Base-by-base conservation (phyloP, 495 filamentous ascomycete genomes). In the Rhypophila decipiens region DNA sequence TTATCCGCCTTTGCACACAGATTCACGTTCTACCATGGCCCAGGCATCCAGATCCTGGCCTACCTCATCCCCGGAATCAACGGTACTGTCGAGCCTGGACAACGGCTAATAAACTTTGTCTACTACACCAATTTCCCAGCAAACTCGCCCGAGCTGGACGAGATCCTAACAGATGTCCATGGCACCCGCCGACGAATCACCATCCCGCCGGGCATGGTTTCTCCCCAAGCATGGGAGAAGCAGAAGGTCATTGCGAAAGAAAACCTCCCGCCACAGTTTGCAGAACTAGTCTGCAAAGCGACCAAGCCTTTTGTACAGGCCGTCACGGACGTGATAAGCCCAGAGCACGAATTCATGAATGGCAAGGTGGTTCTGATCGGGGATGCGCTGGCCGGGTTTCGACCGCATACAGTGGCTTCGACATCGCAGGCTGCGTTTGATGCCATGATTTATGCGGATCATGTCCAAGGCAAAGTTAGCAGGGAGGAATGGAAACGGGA, bases 1-100 rank as follows among this genome's bases (percentile, higher is more conserved):
- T 85, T 88, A 21, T 74, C 75, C 18, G 62, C 75, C 12, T 72
- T 81, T 34, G 64, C 80, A 41, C 83, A 87, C 44, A 51, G 56
- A 0, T 72, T 74, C 57, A 72, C 69, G 36, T 77, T 72, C 56
- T 75, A 65, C 55, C 68, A 71, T 49, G 56, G 59, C 15, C 55
- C 57, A 9, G 64, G 66, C n/a, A 55, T 69, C 11, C 67, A 76
- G 48, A 70, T 73, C 47, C 60, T 73, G 10, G 69, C 69, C 13
- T 80, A 83, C 50, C 63, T 74, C 12, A 80, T 82, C 36, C 74
- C 77, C 0, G 77, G 75, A 1, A 47, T 63, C 13, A 59, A 76
- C 40, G 73, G 76, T 5, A 66, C 66, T 4, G 62, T 75, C 8
- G 60, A 72, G 34, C 61, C 63, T 0, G 76, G 71, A 11, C 44